Evolutionary conservation across 139 green algal genomes (phyloP), one percentile per base, ranked within the genome.

Genomic region (Chlorella sp.): DNA sequence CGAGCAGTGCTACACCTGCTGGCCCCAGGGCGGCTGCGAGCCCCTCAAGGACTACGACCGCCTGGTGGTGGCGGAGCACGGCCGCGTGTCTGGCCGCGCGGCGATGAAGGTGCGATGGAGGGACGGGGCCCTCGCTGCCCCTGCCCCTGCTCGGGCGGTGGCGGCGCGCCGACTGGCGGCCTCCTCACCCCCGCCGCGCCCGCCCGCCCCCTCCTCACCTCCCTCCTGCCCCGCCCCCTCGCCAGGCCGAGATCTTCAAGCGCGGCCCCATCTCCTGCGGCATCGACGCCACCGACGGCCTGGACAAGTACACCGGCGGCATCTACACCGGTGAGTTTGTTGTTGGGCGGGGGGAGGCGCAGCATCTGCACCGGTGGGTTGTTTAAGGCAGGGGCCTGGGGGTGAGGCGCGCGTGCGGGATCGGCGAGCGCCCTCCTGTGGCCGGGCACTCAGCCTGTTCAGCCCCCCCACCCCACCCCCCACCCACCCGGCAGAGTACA

Each of bases 231-330:
- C n/a, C n/a, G n/a, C n/a, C n/a, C n/a, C n/a, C n/a, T n/a, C n/a
- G n/a, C n/a, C 97, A 93, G 86, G 88, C 89, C 0, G 94, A 98
- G 86, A 93, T 98, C 59, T 86, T 80, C 6, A 63, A 80, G 23
- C 84, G 93, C 4, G 94, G 94, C 8, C 94, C 94, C 71, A 96
- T 98, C 80, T 79, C 76, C 50, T 97, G 93, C 78, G 85, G 75
- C 76, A 95, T 98, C 67, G 80, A 90, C 69, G 89, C 92, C 25
- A 95, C 92, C n/a, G 71, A 86, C 9, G 71, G 73, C 3, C 80
- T 97, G 41, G 90, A 97, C 65, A 21, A 55, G 5, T 93, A 93
- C 80, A 83, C 51, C 0, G 84, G 82, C 66, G 68, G 68, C 51
- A 75, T 75, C 68, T 75, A 66, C 51, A 75, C 51, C 25, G 68